Evolutionary conservation across 306 rosid genomes (phyloP), one percentile per base, ranked within the genome.

Genomic region (Cercis canadensis): DNA sequence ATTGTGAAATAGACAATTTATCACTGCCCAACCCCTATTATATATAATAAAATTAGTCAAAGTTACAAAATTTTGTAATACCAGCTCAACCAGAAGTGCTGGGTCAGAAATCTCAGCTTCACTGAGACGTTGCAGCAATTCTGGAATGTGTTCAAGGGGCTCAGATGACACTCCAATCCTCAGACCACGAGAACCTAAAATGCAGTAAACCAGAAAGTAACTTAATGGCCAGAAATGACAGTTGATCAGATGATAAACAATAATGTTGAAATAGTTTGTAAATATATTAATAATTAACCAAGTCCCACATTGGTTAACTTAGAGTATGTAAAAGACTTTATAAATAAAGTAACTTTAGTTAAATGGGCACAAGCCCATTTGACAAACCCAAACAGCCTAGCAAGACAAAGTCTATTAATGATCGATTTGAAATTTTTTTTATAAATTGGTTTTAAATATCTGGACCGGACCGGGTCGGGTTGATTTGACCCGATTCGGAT

Each of bases 81-180:
- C 97, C 97, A 85, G 96, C 60, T 87, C 90, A 59, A 88, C 80
- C 31, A 89, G 79, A 65, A 70, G 40, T 2, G 88, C 51, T 17
- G 80, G 32, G 29, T 87, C 92, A 65, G 83, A 78, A 67, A 80
- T 50, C 72, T 87, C 86, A 18, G 72, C 92, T 53, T 87, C 88
- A 62, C 75, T 73, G 10, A 89, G 93, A 11, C 86, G 89, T 65
- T 70, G 76, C 12, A 86, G 79, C 55, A 87, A 75, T 40, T 85
- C 93, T 57, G 89, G 92, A 73, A 92, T 91, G 76, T 92, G 87
- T 29, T 84, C 76, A 73, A 89, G 70, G 24, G 87, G 70, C 70
- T 85, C 88, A 61, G 89, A 89, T 61, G 87, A 75, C 24, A 73
- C 71, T 8, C 93, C 93, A 5, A 81, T 86, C 80, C 84, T 81